Base-by-base conservation (phyloP, 345 rosid species). In the Syzygium aromaticum region DNA sequence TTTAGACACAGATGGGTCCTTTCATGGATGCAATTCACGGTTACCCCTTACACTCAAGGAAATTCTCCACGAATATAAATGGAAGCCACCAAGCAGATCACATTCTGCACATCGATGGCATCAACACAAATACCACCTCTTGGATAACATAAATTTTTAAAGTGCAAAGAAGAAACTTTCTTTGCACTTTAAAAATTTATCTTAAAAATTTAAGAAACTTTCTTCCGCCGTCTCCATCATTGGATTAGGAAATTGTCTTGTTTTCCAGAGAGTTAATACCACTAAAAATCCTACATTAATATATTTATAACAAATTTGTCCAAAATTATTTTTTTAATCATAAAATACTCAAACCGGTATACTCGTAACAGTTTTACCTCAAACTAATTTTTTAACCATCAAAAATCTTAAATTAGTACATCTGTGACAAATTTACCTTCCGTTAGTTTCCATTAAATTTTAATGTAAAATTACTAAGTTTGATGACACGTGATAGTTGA, bases 291-390 rank as follows among this genome's bases (percentile, higher is more conserved):
- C 46, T 7, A 43, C 5, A 43, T 1, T 43, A 1, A 7, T 43
- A 43, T 1, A 1, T 7, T 43, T 43, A 1, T 43, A 1, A 43
- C 1, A 43, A 43, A 43, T 43, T 5, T 43, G 6, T 1, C 7
- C 7, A 0, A 43, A 43, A 43, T 40, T 43, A 43, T 43, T 43
- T 43, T 40, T 43, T 43, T 43, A 7, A 43, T 4, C 4, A 43
- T 43, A 43, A 43, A 43, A 43, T 4, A 43, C 1, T 7, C 6
- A 43, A 43, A 43, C 46, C 6, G 46, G 5, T 43, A 6, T 1
- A 43, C 46, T 1, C 1, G 46, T 43, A 1, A 43, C 1, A 43
- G 6, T 43, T 43, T 43, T 43, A 43, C 7, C 46, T 7, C 46
- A 7, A 43, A 6, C 7, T 43, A 43, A 43, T 43, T 43, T 43